Conservation (phyloP, 768 basidiomycete genomes). For the Amanita pseudoporphyria region DNA sequence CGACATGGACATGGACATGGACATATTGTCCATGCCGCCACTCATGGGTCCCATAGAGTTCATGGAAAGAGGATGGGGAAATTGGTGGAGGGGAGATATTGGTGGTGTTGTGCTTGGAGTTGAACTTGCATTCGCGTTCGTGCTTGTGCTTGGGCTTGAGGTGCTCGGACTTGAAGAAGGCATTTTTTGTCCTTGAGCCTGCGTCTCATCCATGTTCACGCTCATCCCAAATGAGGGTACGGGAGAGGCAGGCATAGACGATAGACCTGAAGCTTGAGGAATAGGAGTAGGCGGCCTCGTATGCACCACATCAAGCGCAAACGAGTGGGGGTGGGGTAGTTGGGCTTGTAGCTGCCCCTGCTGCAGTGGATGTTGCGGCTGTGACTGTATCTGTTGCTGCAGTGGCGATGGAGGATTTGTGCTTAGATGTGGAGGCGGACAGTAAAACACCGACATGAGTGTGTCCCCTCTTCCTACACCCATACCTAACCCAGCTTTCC, state of each 20-base stretch:
- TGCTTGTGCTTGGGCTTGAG: too few species aligned
- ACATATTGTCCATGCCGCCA: too few species aligned
- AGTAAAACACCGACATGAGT: conserved; percentile 19
- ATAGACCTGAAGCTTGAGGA: background rate
- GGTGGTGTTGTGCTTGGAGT: too few species aligned
- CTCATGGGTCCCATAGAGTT: too few species aligned
- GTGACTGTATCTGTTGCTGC: background rate
- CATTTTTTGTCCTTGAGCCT: too few species aligned
- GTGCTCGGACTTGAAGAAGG: too few species aligned
- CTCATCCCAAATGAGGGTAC: too few species aligned
- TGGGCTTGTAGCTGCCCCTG: background rate
- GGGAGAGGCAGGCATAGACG: background rate
- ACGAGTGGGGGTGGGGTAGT: background rate
- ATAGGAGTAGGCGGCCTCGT: background rate
- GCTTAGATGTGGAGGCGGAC: conserved; percentile 13
- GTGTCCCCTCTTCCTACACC: background rate
- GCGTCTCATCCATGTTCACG: too few species aligned
- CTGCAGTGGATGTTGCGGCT: background rate
- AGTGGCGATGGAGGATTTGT: background rate
- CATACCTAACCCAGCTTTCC: background rate
- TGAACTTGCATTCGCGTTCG: too few species aligned
- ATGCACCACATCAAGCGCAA: background rate
- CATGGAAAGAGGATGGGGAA: too few species aligned
- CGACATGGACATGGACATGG: background rate
- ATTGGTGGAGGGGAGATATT: too few species aligned